Conservation (phyloP, 2,329 filamentous ascomycete genomes). For the Trichophyton verrucosum region DNA sequence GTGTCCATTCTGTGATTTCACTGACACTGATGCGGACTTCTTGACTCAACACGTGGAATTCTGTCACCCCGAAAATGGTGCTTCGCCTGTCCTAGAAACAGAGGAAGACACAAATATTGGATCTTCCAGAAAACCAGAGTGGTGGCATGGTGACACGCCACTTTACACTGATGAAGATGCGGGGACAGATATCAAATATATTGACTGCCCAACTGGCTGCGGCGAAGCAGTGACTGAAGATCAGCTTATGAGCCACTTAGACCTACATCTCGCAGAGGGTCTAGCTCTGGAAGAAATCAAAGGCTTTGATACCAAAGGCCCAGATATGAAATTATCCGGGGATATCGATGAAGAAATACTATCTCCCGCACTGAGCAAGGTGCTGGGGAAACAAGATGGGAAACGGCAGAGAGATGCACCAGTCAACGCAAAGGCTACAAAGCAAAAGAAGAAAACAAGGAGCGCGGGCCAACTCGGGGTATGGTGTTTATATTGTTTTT, state of each 20-base stretch:
- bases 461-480: not conserved
- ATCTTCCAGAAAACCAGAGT: not conserved
- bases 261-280: conserved; percentile 44
- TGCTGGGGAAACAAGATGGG: not conserved
- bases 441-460: conserved; percentile 3
- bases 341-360: not conserved
- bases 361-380: not conserved
- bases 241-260: conserved; percentile 48
- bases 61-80: conserved; percentile 31
- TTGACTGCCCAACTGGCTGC: conserved; percentile 47
- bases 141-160: not conserved
- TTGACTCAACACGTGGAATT: conserved; percentile 35
- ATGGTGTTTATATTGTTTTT: not conserved
- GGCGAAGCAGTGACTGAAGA: conserved; percentile 43
- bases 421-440: not conserved
- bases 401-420: not conserved
- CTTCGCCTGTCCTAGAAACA: conserved; percentile 17
- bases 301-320: not conserved
- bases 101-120: conserved; percentile 11
- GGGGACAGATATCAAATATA: conserved; percentile 25
- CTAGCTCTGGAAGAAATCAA: conserved; percentile 31
- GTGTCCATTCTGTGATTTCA: conserved; percentile 37
- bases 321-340: not conserved
- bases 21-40: conserved; percentile 27
- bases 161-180: not conserved